Base-by-base conservation (phyloP, 768 basidiomycete species). In the Termitomyces eurrhizus region DNA sequence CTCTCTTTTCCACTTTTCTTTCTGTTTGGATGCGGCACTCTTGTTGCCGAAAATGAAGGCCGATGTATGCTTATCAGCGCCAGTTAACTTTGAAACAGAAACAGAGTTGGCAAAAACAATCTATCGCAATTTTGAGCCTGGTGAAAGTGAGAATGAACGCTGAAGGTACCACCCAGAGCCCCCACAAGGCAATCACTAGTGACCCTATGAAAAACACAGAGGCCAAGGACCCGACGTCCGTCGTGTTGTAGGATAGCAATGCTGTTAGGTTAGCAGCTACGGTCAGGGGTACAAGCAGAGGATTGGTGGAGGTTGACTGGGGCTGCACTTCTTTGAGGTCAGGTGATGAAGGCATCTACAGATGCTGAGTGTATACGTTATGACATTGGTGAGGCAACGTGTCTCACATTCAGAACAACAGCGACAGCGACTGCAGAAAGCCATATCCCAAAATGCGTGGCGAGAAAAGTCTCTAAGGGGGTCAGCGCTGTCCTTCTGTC, bases 1-100 rank as follows among this genome's bases (percentile, higher is more conserved):
- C 61, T 76, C 70, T 65, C 70, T 79, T 69, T 75, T 81, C 83
- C 82, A 84, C 58, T 73, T 67, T 72, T 80, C 86, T 74, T 87
- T 89, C 70, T 81, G 81, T 26, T 74, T 74, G 8, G 85, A 87
- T 3, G 88, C 87, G 18, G 87, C 82, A 50, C 74, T 74, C 65
- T 81, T 88, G 76, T 92, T 93, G 2, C 88, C 84, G 68, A 93
- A 93, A 24, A 92, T 75, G 71, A 93, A 92, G 5, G 85, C 68
- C 16, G 90, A 92, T 4, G 90, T 93, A 62, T 83, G 84, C 67
- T 92, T 92, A 74, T 92, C 90, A 21, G 90, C 87, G 18, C 91
- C 92, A 6, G 90, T 92, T 65, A 83, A 88, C 69, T 82, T 84
- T 36, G 90, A 91, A 51, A 82, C 70, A 42, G 74, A 69, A 29